phyloP scores from a whole-genome alignment of 1,284 basidiomycete genomes.

The Moniliophthora roreri region DNA sequence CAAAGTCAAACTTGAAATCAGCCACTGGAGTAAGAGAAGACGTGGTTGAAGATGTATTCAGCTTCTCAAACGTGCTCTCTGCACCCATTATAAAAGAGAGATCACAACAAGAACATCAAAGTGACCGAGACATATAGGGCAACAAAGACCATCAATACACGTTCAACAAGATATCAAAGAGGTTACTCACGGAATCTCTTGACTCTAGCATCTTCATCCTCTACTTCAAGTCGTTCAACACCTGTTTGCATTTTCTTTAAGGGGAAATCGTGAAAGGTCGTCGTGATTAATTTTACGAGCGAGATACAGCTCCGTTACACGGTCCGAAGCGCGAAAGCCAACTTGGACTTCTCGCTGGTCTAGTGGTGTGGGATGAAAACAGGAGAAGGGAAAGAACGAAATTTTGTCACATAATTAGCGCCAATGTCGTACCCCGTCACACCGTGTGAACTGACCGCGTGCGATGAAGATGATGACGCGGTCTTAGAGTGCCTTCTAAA shows the following conservation, averaged over 20 bases:
- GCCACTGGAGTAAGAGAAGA: neutral
- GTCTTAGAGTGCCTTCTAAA: too few species aligned
- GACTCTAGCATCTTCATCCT: constrained; percentile 34
- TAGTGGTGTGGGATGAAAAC: neutral
- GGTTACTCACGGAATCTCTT: constrained; percentile 26
- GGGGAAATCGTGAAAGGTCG: neutral
- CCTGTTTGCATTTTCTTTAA: neutral
- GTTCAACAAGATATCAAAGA: neutral
- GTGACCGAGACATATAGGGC: neutral
- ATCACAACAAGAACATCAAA: neutral
- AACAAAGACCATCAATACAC: neutral
- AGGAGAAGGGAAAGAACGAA: neutral
- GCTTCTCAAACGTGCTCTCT: constrained; percentile 28
- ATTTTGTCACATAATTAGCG: neutral
- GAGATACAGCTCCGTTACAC: too few species aligned
- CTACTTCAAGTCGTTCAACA: constrained; percentile 28
- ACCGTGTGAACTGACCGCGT: too few species aligned
- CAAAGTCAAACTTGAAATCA: constrained; percentile 17
- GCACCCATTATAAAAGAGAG: neutral
- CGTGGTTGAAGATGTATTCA: constrained; percentile 19
- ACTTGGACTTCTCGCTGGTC: neutral
- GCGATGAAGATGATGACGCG: too few species aligned
- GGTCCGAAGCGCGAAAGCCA: neutral
- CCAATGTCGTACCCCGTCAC: neutral
- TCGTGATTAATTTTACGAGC: neutral